Conservation (phyloP, 306 rosid genomes). For the Erythrophleum fordii region DNA sequence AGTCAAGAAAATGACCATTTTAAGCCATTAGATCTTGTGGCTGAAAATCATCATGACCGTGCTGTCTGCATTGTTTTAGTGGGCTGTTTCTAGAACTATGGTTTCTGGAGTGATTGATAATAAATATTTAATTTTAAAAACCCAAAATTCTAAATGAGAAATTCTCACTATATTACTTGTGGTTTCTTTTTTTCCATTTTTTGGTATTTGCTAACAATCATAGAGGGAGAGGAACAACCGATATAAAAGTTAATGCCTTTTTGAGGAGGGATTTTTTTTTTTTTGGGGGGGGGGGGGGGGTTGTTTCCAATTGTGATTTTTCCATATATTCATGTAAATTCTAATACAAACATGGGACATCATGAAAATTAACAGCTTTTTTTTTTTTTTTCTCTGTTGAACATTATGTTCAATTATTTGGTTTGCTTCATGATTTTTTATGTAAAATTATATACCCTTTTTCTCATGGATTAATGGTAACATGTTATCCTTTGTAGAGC, state of each 20-base stretch:
- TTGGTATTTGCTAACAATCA: background rate
- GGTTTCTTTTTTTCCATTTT: background rate
- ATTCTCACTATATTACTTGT: background rate
- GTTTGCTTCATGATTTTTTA: background rate
- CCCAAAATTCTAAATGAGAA: slow-evolving; percentile 9
- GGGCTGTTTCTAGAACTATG: background rate
- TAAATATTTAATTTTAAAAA: background rate
- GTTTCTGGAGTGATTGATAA: background rate
- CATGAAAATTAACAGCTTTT: background rate
- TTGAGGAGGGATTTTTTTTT: background rate
- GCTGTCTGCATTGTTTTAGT: background rate
- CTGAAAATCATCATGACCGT: background rate
- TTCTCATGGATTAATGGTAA: background rate
- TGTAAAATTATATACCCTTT: background rate
- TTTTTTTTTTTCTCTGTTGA: slow-evolving; percentile 4
- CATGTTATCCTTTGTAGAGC: background rate
- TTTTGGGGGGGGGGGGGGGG: no score
- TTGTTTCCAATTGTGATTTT: no score
- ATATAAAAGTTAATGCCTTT: slow-evolving; percentile 8
- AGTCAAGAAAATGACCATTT: background rate
- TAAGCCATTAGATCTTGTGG: background rate
- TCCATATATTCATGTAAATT: background rate
- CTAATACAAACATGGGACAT: background rate
- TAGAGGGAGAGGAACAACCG: background rate
- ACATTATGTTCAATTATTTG: background rate